phyloP scores from a whole-genome alignment of 768 basidiomycete species.

The Panaeolus cyanescens region DNA sequence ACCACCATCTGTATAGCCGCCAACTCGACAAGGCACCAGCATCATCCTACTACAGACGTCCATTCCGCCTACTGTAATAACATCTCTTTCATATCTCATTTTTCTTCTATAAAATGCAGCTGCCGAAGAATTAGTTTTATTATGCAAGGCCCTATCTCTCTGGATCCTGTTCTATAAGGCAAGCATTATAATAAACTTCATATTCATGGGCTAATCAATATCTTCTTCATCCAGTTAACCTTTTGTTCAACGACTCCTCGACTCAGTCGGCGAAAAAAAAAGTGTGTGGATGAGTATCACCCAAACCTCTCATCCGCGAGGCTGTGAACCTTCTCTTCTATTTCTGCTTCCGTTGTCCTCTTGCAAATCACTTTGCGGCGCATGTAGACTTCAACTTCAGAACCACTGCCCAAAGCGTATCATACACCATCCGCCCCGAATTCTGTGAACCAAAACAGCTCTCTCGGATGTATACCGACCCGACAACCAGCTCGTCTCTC shows the following conservation, averaged over 20 bases:
- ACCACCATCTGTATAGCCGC: no score
- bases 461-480: not conserved
- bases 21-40: no score
- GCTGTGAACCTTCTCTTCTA: not conserved
- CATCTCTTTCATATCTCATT: no score
- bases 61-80: no score
- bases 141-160: no score
- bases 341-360: slow-evolving; percentile 6
- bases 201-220: not conserved
- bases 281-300: not conserved
- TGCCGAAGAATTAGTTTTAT: no score
- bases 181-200: no score
- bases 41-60: no score
- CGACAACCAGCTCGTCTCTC: not conserved
- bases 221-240: not conserved
- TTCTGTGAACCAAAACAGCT: not conserved
- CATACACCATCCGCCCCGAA: not conserved
- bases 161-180: no score
- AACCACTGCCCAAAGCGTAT: not conserved
- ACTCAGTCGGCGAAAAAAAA: not conserved
- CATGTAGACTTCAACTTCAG: slow-evolving; percentile 4
- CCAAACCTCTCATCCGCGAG: not conserved
- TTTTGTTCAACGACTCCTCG: not conserved
- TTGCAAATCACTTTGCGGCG: slow-evolving; percentile 16
- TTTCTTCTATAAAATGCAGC: no score